phyloP scores from a whole-genome alignment of 345 rosid genomes.

The Pistacia vera region DNA sequence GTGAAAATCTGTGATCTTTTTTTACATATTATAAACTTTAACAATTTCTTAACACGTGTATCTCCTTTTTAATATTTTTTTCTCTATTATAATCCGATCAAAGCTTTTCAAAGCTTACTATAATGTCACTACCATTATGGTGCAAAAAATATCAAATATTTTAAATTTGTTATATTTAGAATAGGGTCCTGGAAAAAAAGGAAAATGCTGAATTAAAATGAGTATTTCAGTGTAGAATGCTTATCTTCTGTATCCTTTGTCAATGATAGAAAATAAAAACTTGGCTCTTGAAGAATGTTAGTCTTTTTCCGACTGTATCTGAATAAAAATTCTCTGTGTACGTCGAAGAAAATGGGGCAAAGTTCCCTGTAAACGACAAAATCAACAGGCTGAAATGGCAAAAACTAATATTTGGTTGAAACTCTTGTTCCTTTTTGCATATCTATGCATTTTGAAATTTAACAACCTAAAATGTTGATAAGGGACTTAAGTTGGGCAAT shows the following conservation, averaged over 20 bases:
- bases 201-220: background rate
- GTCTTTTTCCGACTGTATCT: no score
- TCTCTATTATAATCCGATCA: background rate
- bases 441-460: background rate
- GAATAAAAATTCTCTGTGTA: no score
- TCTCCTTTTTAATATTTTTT: background rate
- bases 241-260: no score
- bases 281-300: background rate
- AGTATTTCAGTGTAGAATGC: background rate
- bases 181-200: background rate
- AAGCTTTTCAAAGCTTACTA: background rate
- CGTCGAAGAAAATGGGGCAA: no score
- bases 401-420: background rate
- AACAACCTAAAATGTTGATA: background rate
- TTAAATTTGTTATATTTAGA: background rate
- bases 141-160: background rate
- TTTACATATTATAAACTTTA: background rate
- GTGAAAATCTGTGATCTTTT: slow-evolving; percentile 29
- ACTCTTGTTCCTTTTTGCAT: background rate
- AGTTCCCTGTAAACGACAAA: no score
- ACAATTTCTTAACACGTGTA: background rate
- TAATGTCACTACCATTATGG: background rate
- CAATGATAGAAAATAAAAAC: background rate
- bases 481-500: background rate
- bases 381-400: background rate